Evolutionary conservation across 179 eudicot species (phyloP), one percentile per base, ranked within the genome.

Genomic region (Beta lomatogona): DNA sequence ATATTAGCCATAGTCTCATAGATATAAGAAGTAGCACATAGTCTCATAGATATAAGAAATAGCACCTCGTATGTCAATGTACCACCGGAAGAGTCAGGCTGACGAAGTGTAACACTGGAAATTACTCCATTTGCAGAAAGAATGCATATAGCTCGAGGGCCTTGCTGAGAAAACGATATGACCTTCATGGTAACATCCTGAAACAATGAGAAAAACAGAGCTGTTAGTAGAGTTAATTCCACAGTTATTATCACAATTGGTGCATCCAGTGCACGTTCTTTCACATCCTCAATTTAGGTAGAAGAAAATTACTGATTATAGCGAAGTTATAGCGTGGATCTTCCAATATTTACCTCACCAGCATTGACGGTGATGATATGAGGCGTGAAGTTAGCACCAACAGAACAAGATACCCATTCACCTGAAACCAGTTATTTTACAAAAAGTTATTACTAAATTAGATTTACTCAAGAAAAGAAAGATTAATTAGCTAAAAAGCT

Each of bases 121-220:
- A 93, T 86, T 31, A 85, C 82, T 13, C 98, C 98, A 76, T 84
- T 93, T 71, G 98, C 98, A 77, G 98, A 94, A 55, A 94, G 87
- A 79, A 94, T 87, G 85, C 97, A 93, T 60, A 94, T 88, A 22
- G 93, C 95, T 60, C 92, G 90, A 52, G 97, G 94, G 21, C 97
- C 97, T 88, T 93, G 93, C 80, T 94, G 95, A 75, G 98, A 91
- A 82, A 94, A 91, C 28, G 98, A 91, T 82, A 94, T 90, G 50
- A 94, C 85, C 89, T 93, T 93, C 92, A 86, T 91, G 21, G 89
- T 91, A 22, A 94, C 97, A 87, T 94, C 98, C 98, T 93, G 77
- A 83, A 83, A 87, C 70, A 57, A 68, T 45, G 73, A 72, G 22
- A 53, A 76, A 79, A 28, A 11, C 3, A 67, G 66, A 71, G 80